A percentile compares a stretch with the other conserved stretches of the same genome.
Conservation (phyloP, 192 early-diverging fungal genomes). For the Backusella liffmaniae region DNA sequence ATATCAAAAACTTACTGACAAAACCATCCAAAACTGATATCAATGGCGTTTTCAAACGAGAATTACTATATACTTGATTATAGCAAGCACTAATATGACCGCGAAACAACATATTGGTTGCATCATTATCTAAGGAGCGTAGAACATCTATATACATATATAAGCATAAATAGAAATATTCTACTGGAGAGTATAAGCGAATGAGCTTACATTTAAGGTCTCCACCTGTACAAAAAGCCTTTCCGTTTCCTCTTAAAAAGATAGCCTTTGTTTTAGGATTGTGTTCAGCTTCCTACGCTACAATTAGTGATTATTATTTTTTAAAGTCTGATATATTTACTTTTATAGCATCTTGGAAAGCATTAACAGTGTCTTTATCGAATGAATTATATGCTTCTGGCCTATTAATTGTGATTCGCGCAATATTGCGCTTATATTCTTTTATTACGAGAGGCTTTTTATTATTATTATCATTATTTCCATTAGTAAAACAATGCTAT, state of each 20-base stretch:
- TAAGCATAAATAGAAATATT: background rate
- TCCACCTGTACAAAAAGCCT: slow-evolving; percentile 89
- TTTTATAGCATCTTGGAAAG: background rate
- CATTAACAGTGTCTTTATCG: background rate
- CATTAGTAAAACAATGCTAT: background rate
- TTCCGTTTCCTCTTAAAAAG: slow-evolving; percentile 71
- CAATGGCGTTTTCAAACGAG: slow-evolving; percentile 80
- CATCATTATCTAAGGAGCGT: background rate
- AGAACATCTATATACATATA: background rate
- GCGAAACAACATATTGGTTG: background rate
- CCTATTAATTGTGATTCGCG: background rate
- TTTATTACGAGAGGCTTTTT: background rate
- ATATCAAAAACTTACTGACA: slow-evolving; percentile 54
- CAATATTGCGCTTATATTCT: background rate
- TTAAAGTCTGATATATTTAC: background rate
- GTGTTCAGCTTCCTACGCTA: background rate
- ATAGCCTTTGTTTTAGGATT: slow-evolving; percentile 62
- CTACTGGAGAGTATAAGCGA: background rate
- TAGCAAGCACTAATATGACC: slow-evolving; percentile 61
- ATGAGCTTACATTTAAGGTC: slow-evolving; percentile 58
- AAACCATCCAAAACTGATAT: slow-evolving; percentile 87
- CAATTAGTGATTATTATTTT: background rate
- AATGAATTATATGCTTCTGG: background rate
- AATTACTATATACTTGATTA: slow-evolving; percentile 86
- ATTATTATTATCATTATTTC: background rate